Evolutionary conservation across 1,284 basidiomycete genomes (phyloP).

Genomic region (Sanghuangporus weigelae): DNA sequence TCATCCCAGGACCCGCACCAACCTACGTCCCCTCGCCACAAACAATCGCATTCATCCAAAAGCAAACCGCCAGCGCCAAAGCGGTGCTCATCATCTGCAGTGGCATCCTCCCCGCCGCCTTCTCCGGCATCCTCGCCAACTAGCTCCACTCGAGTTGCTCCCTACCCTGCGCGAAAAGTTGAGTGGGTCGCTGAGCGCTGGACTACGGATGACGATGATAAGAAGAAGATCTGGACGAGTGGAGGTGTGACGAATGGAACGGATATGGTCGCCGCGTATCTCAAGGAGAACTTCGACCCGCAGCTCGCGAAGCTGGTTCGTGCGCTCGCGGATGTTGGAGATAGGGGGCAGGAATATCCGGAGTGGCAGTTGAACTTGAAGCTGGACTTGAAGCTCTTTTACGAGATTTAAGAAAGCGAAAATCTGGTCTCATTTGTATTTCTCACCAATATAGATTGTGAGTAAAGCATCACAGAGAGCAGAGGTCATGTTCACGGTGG

Average conservation of each 20-base stretch:
- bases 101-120: slow-evolving; percentile 9
- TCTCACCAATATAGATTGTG: not conserved
- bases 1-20: slow-evolving; percentile 13
- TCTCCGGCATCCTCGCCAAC: slow-evolving; percentile 12
- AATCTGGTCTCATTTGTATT: not conserved
- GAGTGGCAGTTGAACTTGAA: not conserved
- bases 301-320: slow-evolving; percentile 4
- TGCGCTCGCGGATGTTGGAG: slow-evolving; percentile 1
- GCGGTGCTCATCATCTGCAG: slow-evolving; percentile 12
- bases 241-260: slow-evolving; percentile 14
- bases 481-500: no score
- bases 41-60: slow-evolving; percentile 10
- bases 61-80: not conserved
- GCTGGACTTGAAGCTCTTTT: not conserved
- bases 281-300: not conserved
- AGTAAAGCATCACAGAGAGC: no score
- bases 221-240: slow-evolving; percentile 13
- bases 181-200: slow-evolving; percentile 11
- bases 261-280: slow-evolving; percentile 15
- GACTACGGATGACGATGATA: not conserved
- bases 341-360: slow-evolving; percentile 9
- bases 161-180: slow-evolving; percentile 6
- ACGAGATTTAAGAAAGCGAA: not conserved
- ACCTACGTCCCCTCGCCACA: slow-evolving; percentile 8
- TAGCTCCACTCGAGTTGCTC: slow-evolving; percentile 6